These are phyloP conservation scores for Endothia cerciana DNA, from an alignment of 2,329 filamentous ascomycete species.

Conservation along the genomic window DNA sequence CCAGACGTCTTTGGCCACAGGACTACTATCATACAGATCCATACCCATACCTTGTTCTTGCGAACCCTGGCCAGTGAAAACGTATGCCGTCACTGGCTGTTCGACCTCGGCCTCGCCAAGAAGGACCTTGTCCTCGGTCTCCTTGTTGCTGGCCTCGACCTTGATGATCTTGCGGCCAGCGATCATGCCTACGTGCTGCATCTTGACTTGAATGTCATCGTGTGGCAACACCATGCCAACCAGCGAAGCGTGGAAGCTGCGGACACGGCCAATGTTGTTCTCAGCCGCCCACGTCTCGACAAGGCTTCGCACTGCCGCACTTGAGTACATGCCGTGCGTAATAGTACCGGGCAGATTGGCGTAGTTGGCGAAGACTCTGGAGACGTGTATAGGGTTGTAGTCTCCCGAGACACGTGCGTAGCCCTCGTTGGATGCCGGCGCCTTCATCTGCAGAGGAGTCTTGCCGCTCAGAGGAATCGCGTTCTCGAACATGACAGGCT, in stretches of 20 bases:
- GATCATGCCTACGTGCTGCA: slow-evolving; percentile 97
- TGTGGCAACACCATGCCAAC: slow-evolving; percentile 99
- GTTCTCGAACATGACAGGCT: slow-evolving; percentile 97
- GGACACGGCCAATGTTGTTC: slow-evolving; percentile 95
- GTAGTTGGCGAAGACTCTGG: slow-evolving; percentile 93
- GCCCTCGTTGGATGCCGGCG: slow-evolving; percentile 94
- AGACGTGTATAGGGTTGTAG: slow-evolving; percentile 99
- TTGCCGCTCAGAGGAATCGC: slow-evolving; percentile 93
- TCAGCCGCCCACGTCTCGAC: slow-evolving; percentile 99
- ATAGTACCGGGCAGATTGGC: slow-evolving; percentile 96
- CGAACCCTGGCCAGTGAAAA: slow-evolving; percentile 97
- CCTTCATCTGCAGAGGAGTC: slow-evolving; percentile 83
- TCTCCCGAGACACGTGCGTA: slow-evolving; percentile 97
- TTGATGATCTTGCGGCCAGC: slow-evolving; percentile 99
- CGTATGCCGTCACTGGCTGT: slow-evolving; percentile 93
- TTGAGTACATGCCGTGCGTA: slow-evolving; percentile 99
- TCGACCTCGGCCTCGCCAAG: slow-evolving; percentile 96
- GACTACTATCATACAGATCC: slow-evolving; percentile 93
- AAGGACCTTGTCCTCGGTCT: slow-evolving; percentile 95
- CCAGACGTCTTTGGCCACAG: slow-evolving; percentile 96
- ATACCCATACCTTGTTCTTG: slow-evolving; percentile 99
- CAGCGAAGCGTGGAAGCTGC: slow-evolving; percentile 94
- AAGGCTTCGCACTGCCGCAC: slow-evolving; percentile 90
- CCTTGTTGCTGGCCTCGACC: slow-evolving; percentile 93
- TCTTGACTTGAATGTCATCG: slow-evolving; percentile 90